phyloP scores from a whole-genome alignment of 495 filamentous ascomycete genomes.

The Penicillium longicatenatum region DNA sequence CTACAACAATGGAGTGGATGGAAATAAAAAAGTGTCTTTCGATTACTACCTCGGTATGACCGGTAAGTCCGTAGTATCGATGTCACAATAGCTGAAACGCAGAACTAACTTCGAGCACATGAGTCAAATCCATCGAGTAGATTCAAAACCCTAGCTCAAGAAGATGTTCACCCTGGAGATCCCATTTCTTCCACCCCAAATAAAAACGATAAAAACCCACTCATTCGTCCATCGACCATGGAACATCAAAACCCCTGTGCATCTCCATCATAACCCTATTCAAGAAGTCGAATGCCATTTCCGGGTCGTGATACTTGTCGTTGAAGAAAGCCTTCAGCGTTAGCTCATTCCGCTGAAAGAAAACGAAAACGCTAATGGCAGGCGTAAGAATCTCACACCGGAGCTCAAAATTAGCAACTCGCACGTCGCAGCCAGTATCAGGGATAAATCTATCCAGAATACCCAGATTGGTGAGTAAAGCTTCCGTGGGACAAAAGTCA shows the following conservation, averaged over 20 bases:
- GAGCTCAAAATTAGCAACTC: background rate
- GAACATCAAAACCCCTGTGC: background rate
- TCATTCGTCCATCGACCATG: too few species aligned
- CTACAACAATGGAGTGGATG: too few species aligned
- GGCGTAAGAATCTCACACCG: background rate
- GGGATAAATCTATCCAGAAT: background rate
- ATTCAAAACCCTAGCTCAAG: too few species aligned
- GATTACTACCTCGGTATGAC: too few species aligned
- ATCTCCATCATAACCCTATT: background rate
- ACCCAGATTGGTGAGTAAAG: background rate
- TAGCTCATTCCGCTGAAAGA: background rate
- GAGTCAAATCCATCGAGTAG: too few species aligned
- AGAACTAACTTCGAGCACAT: too few species aligned
- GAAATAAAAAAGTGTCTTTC: too few species aligned
- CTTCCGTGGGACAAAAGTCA: background rate
- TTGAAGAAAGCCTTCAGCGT: background rate
- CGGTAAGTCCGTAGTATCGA: too few species aligned
- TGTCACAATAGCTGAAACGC: too few species aligned
- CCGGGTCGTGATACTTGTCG: background rate
- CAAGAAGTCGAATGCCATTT: background rate
- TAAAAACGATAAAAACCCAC: too few species aligned
- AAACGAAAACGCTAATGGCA: background rate
- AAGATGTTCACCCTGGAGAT: too few species aligned
- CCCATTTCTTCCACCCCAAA: background rate
- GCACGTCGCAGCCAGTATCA: background rate